These are phyloP conservation scores for Yamadazyma jaroonii DNA, from an alignment of 1,139 yeast genomes.

Conservation along the genomic window DNA sequence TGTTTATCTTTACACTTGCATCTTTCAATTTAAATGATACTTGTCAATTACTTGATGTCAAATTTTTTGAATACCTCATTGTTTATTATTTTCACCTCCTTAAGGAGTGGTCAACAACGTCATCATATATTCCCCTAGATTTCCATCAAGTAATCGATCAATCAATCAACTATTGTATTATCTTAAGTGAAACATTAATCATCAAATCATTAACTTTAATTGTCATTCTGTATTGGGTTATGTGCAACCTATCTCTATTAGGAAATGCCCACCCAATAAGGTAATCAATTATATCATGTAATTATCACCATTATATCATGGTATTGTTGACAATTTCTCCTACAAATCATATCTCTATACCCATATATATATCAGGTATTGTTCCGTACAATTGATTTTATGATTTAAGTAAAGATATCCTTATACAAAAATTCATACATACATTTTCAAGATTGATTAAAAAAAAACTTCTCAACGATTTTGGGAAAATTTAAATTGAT, in stretches of 20 bases:
- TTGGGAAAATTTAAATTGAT: slow-evolving; percentile 2
- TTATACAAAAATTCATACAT: neutral
- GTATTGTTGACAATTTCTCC: too few relatives aligned
- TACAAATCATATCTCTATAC: too few relatives aligned
- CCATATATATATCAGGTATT: too few relatives aligned
- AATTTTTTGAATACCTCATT: too few relatives aligned
- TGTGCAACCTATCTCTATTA: slow-evolving; percentile 25
- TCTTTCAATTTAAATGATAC: too few relatives aligned
- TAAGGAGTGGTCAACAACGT: neutral
- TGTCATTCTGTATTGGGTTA: slow-evolving; percentile 10
- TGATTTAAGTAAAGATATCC: too few relatives aligned
- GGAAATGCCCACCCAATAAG: slow-evolving; percentile 25
- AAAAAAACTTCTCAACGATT: slow-evolving; percentile 4
- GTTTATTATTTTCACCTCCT: too few relatives aligned
- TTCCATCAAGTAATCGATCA: neutral
- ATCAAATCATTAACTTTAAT: neutral
- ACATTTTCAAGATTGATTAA: slow-evolving; percentile 1
- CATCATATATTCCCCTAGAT: neutral
- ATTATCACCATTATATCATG: neutral
- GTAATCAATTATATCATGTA: slow-evolving; percentile 16
- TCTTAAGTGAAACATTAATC: neutral
- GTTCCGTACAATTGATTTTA: too few relatives aligned
- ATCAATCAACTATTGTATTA: neutral
- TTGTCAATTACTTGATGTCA: too few relatives aligned
- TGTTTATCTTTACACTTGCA: too few relatives aligned